Conservation (phyloP, 345 rosid genomes). For the Salix viminalis region DNA sequence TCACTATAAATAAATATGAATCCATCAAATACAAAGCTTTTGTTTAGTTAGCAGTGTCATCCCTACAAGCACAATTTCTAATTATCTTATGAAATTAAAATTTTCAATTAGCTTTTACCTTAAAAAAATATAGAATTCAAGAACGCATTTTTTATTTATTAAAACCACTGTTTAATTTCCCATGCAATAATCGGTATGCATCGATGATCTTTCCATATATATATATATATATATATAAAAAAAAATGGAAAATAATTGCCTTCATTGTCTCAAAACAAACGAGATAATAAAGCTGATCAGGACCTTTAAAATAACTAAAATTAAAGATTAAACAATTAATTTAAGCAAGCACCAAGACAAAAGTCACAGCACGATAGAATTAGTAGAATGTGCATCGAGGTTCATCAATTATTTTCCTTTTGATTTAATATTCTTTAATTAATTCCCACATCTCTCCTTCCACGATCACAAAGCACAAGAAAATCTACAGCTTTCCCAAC, state of each 20-base stretch:
- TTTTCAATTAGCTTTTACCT: neutral
- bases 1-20: neutral
- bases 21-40: neutral
- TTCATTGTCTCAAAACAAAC: conserved; percentile 8
- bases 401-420: neutral
- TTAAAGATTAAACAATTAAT: neutral
- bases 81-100: neutral
- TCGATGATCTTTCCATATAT: neutral
- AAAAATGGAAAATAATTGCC: neutral
- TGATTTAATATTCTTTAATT: conserved; percentile 1
- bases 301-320: conserved; percentile 4
- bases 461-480: conserved; percentile 42
- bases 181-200: neutral
- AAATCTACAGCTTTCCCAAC: conserved; percentile 18
- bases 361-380: conserved; percentile 9
- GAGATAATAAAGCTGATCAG: conserved; percentile 2
- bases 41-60: neutral
- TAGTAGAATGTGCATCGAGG: neutral
- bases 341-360: conserved; percentile 16
- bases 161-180: neutral
- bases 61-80: neutral
- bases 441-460: conserved; percentile 11
- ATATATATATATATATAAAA: too few species aligned
- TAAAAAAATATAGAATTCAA: neutral
- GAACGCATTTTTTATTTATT: neutral